Evolutionary conservation across 208 protist species (phyloP).

Genomic region (Entamoeba invadens): DNA sequence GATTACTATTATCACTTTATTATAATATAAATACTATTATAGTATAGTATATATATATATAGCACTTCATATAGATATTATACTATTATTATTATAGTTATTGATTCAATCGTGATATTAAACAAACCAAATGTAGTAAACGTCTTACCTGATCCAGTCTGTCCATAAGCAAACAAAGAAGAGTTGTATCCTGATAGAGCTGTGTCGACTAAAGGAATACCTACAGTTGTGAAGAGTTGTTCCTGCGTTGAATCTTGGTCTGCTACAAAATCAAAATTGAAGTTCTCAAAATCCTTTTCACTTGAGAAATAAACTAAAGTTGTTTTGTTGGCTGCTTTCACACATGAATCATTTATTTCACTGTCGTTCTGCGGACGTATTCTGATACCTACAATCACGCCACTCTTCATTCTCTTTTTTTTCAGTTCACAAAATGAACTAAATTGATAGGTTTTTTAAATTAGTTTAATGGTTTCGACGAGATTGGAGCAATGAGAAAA

Average conservation of each 20-base stretch:
- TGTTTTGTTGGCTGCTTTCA: neutral
- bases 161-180: slow-evolving; percentile 15
- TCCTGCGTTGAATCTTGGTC: neutral
- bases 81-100: no score
- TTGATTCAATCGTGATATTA: no score
- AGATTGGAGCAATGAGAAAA: no score
- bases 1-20: neutral
- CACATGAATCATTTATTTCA: neutral
- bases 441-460: no score
- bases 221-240: neutral
- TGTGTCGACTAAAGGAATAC: neutral
- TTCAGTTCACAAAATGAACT: no score
- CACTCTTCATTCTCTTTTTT: neutral
- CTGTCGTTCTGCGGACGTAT: neutral
- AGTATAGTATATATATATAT: no score
- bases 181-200: neutral
- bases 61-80: no score
- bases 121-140: neutral
- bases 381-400: neutral
- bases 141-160: slow-evolving; percentile 14
- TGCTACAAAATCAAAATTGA: neutral
- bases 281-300: neutral
- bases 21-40: neutral
- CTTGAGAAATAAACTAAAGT: neutral
- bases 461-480: no score